Evolutionary conservation across 257 asterid species (phyloP), one percentile per base, ranked within the genome.

Genomic region (Solanum pennellii): DNA sequence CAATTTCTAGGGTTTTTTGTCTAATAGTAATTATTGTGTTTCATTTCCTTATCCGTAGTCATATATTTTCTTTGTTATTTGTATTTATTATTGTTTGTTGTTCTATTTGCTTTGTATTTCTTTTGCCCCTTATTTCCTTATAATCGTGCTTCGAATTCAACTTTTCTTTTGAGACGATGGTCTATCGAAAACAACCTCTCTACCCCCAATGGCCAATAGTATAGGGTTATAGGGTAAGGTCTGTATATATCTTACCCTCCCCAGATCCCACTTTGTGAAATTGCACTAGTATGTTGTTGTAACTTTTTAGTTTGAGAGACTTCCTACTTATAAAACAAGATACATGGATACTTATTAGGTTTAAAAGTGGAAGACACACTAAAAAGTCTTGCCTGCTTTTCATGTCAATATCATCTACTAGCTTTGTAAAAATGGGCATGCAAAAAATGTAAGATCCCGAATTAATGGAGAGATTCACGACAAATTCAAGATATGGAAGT

Each of bases 401-500:
- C 85, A 16, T 80, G 68, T 80, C 85, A 47, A 16, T 80, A 80
- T 47, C 68, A 80, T 80, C 27, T 47, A 29, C 21, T 80, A 44
- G 12, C 68, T 84, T 66, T 90, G 87, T 60, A 72, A 94, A 98
- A 94, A 93, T 88, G 98, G 94, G 73, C 96, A 93, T 90, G 77
- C 31, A 37, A 74, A 27, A 60, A 60, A 60, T 89, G 94, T 93
- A 83, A 94, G 92, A 86, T 94, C 96, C 83, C 87, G 95, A 88
- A 88, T 93, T 86, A 87, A 88, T 73, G 98, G 94, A 83, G 95
- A 95, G 87, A 79, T 86, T 77, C 89, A 91, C 87, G 96, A 93
- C 91, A 94, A n/a, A 88, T 90, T 96, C 72, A 95, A 93, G 91
- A 86, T 95, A 87, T 94, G 94, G 96, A 94, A 93, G 95, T 94